Evolutionary conservation across 768 basidiomycete species (phyloP).

Genomic region (Pleurotus djamor): DNA sequence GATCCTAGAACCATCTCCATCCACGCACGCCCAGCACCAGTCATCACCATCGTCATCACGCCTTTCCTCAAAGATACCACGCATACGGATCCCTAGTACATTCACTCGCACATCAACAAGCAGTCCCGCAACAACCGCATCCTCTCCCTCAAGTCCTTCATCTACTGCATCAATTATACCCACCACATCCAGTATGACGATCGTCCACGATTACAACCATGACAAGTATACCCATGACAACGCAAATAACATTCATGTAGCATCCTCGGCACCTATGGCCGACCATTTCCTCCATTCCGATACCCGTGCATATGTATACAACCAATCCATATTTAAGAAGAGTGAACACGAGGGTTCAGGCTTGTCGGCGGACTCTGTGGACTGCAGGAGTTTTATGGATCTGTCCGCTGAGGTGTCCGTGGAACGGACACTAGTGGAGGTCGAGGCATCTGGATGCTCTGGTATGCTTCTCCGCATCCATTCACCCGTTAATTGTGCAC

Average conservation of each 20-base stretch:
- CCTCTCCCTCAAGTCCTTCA: neutral
- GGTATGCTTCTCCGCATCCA: neutral
- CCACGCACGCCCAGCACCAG: neutral
- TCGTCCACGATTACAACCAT: neutral
- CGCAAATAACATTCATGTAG: neutral
- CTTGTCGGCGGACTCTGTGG: neutral
- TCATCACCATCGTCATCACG: neutral
- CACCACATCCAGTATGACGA: neutral
- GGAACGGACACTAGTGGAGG: neutral
- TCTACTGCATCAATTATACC: neutral
- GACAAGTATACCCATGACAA: conserved; percentile 1
- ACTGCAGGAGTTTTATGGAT: conserved; percentile 2
- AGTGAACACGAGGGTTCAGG: neutral
- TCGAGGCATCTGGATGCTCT: neutral
- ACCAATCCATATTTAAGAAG: neutral
- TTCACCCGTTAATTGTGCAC: neutral
- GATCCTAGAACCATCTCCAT: neutral
- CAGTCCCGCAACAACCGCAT: neutral
- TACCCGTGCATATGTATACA: neutral
- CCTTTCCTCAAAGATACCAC: neutral
- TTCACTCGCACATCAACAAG: neutral
- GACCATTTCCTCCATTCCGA: neutral
- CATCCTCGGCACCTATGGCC: neutral
- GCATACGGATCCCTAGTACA: neutral
- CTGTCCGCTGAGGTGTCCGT: neutral